Percentiles rank a stretch among this genome's conserved stretches.
Conservation (phyloP, 2,329 filamentous ascomycete species). For the Exophiala sp. region DNA sequence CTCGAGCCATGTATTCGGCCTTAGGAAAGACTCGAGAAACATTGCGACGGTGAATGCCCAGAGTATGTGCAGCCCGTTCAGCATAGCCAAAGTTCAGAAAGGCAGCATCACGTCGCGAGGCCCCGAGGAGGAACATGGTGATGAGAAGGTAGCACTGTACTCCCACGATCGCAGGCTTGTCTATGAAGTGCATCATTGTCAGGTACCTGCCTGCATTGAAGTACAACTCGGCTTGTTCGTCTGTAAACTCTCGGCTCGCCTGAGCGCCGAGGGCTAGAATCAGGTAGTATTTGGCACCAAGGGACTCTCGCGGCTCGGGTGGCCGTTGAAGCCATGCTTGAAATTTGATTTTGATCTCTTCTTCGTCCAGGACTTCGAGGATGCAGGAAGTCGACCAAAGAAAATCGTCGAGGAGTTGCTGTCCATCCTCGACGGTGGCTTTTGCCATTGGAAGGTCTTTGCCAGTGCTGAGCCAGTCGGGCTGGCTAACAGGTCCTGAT, state of each 20-base stretch:
- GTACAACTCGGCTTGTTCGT: constrained; percentile 34
- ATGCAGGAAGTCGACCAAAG: constrained; percentile 32
- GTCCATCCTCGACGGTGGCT: too few species aligned
- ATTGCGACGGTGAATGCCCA: constrained; percentile 50
- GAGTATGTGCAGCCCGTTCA: constrained; percentile 46
- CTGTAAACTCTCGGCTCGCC: constrained; percentile 33
- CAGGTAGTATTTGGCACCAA: constrained; percentile 47
- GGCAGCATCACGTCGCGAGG: constrained; percentile 37
- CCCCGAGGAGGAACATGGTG: constrained; percentile 38
- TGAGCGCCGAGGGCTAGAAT: constrained; percentile 48
- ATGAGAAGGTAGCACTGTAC: constrained; percentile 38
- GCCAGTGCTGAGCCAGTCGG: too few species aligned
- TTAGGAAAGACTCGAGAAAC: constrained; percentile 47
- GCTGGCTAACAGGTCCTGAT: constrained; percentile 34
- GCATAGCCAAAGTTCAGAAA: constrained; percentile 41
- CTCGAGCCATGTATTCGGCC: constrained; percentile 39
- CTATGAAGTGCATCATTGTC: constrained; percentile 34
- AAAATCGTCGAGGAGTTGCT: too few species aligned
- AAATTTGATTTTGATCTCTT: constrained; percentile 30
- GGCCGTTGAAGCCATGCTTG: constrained; percentile 33
- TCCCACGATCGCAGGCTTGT: constrained; percentile 44
- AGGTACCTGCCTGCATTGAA: constrained; percentile 38
- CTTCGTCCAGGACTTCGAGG: constrained; percentile 35
- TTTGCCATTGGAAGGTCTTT: too few species aligned
- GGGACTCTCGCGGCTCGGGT: constrained; percentile 38